Conservation (phyloP, 2,329 filamentous ascomycete species). For the Bipolaris gigantea region DNA sequence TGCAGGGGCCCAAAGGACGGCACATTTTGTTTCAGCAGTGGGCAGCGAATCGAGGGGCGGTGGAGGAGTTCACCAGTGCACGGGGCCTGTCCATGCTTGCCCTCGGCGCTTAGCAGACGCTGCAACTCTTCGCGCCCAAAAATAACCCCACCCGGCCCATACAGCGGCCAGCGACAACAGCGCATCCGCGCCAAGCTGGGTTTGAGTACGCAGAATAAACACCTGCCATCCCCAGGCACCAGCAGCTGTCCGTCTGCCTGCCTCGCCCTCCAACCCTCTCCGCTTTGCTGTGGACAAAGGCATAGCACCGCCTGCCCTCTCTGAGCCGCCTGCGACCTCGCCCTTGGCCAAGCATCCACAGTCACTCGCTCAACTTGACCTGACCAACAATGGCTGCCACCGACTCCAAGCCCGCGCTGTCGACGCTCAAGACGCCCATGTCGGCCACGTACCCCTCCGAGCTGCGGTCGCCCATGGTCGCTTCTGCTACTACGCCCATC, state of each 20-base stretch:
- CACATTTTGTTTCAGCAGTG: constrained; percentile 39
- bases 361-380: constrained; percentile 33
- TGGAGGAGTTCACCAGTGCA: constrained; percentile 22
- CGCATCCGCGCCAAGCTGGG: constrained; percentile 29
- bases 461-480: constrained; percentile 66
- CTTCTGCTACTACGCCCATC: constrained; percentile 48
- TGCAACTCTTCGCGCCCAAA: constrained; percentile 31
- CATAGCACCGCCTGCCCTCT: constrained; percentile 25
- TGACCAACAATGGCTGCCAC: constrained; percentile 42
- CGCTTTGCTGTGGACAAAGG: constrained; percentile 33
- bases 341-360: constrained; percentile 22
- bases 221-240: constrained; percentile 29
- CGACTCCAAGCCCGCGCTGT: constrained; percentile 46
- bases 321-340: constrained; percentile 7
- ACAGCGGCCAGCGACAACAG: constrained; percentile 39
- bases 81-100: constrained; percentile 20
- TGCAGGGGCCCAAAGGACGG: constrained; percentile 45
- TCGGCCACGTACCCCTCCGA: constrained; percentile 61
- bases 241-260: constrained; percentile 31
- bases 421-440: constrained; percentile 58
- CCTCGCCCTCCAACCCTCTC: constrained; percentile 31
- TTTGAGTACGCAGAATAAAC: constrained; percentile 36
- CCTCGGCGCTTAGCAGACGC: constrained; percentile 38
- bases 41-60: constrained; percentile 23
- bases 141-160: constrained; percentile 30